These are phyloP conservation scores for Hypoxylon intermedium DNA, from an alignment of 495 filamentous ascomycete species.

Conservation along the genomic window DNA sequence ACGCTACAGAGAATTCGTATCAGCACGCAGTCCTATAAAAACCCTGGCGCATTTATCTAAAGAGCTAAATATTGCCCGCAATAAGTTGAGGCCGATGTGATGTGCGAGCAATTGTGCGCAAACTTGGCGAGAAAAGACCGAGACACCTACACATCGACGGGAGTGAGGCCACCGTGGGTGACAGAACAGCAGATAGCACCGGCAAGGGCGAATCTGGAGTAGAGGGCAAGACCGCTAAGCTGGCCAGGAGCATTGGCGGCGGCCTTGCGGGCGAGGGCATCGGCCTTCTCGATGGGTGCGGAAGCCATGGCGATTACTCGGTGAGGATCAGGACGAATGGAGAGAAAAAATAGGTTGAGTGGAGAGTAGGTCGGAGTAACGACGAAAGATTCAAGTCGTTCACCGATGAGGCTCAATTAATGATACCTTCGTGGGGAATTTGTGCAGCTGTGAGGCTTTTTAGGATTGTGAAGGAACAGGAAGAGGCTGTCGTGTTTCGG, in stretches of 20 bases:
- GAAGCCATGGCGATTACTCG: conserved; percentile 38
- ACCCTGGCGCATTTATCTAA: conserved; percentile 1
- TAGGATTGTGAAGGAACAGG: conserved; percentile 13
- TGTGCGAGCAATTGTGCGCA: conserved; percentile 1
- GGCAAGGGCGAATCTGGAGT: conserved; percentile 88
- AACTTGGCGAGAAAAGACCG: not conserved
- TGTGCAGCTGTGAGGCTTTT: conserved; percentile 36
- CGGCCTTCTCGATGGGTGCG: conserved; percentile 46
- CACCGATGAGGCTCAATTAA: conserved; percentile 21
- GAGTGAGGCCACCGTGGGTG: conserved; percentile 90
- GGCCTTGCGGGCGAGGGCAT: conserved; percentile 43
- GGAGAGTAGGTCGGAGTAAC: conserved; percentile 34
- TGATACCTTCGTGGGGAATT: conserved; percentile 3
- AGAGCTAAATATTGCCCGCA: not conserved
- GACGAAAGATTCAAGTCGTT: conserved; percentile 36
- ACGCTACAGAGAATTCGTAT: conserved; percentile 63
- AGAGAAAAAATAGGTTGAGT: conserved; percentile 43
- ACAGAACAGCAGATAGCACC: conserved; percentile 93
- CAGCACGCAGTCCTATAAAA: conserved; percentile 23
- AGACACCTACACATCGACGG: conserved; percentile 90
- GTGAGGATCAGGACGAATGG: conserved; percentile 14
- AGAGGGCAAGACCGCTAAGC: conserved; percentile 63
- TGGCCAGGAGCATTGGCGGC: conserved; percentile 40
- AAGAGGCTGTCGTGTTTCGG: conserved; percentile 34
- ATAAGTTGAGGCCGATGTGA: not conserved